Conservation (phyloP, 768 basidiomycete species). For the Tricholoma sp. region DNA sequence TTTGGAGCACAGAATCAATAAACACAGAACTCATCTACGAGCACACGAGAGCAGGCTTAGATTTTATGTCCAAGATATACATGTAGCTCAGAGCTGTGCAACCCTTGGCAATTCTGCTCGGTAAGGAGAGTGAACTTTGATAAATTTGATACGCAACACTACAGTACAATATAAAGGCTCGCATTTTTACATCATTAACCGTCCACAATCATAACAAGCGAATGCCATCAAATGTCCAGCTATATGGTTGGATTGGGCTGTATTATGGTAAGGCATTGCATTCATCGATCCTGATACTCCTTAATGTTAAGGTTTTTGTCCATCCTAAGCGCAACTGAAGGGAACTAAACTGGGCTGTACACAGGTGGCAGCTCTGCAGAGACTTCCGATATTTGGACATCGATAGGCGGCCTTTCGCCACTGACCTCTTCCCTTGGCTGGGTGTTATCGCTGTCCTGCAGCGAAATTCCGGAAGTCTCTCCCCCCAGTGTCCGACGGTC, state of each 20-base stretch:
- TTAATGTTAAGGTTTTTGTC: not conserved
- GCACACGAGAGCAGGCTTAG: no score
- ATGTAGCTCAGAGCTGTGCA: no score
- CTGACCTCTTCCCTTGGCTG: not conserved
- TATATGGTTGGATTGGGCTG: no score
- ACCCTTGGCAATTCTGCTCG: no score
- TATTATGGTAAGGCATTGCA: not conserved
- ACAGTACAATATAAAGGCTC: no score
- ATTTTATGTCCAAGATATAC: no score
- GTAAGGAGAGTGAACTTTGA: no score
- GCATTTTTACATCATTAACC: no score
- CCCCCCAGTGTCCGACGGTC: not conserved
- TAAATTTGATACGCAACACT: no score
- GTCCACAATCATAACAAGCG: no score
- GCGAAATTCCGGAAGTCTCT: not conserved
- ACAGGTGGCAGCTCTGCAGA: constrained; percentile 27
- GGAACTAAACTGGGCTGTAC: constrained; percentile 22
- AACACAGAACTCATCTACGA: not conserved
- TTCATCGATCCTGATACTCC: no score
- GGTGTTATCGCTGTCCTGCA: not conserved
- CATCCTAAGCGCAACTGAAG: not conserved
- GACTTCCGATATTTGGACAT: not conserved
- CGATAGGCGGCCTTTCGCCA: not conserved
- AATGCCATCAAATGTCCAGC: no score
- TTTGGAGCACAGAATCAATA: not conserved